Percentiles rank a stretch among this genome's conserved stretches.
These are phyloP conservation scores for Arxiozyma bovina DNA, from an alignment of 1,139 yeast species.

Conservation along the genomic window DNA sequence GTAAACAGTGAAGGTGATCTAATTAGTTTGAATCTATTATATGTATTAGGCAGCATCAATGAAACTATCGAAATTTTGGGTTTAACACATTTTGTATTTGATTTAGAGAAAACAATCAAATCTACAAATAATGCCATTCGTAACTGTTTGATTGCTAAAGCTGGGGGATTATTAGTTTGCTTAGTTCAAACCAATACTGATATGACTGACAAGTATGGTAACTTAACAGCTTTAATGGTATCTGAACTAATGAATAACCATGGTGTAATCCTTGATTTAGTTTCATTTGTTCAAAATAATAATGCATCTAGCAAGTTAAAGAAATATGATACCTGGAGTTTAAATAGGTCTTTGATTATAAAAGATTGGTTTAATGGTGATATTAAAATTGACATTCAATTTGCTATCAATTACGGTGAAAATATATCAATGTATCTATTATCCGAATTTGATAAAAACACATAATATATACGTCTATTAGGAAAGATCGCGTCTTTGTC, in stretches of 20 bases:
- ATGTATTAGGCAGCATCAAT: constrained; percentile 75
- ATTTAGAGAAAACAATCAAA: constrained; percentile 71
- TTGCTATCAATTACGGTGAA: constrained; percentile 59
- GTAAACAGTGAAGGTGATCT: constrained; percentile 37
- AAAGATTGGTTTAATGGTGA: constrained; percentile 43
- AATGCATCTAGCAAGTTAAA: constrained; percentile 41
- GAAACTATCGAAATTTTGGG: constrained; percentile 92
- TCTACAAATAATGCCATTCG: constrained; percentile 51
- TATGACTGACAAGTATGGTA: constrained; percentile 41
- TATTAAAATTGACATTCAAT: constrained; percentile 35
- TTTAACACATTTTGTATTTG: constrained; percentile 79
- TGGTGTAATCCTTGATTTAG: constrained; percentile 76
- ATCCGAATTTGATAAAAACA: constrained; percentile 25
- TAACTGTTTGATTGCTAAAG: constrained; percentile 62
- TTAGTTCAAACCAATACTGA: constrained; percentile 59
- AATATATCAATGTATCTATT: constrained; percentile 41
- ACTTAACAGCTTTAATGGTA: constrained; percentile 75
- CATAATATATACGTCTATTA: not conserved
- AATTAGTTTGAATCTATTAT: constrained; percentile 66
- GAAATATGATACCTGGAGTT: constrained; percentile 55
- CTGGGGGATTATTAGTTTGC: constrained; percentile 74
- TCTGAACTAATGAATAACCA: constrained; percentile 73
- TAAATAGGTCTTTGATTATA: constrained; percentile 63
- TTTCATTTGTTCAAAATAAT: constrained; percentile 65
- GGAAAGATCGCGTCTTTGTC: not conserved